Conservation (phyloP, 805 yeast species). For the Pichia eremophila region DNA sequence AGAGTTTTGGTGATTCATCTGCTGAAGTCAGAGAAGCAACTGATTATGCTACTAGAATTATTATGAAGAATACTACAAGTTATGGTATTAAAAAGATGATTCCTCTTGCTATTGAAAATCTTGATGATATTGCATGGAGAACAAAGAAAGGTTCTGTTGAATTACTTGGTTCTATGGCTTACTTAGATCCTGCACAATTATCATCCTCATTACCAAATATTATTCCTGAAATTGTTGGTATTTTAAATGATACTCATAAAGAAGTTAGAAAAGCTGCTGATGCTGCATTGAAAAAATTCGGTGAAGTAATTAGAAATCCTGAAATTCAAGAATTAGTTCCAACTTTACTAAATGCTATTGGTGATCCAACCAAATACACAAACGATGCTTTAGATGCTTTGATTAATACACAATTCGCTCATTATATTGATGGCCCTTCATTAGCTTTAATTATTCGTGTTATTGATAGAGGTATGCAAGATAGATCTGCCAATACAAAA, state of each 20-base stretch:
- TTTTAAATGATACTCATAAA: conserved; percentile 88
- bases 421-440: conserved; percentile 96
- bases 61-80: conserved; percentile 87
- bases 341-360: conserved; percentile 77
- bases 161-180: conserved; percentile 94
- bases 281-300: conserved; percentile 77
- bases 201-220: conserved; percentile 82
- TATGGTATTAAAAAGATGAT: conserved; percentile 86
- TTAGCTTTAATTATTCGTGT: conserved; percentile 91
- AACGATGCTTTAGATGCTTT: conserved; percentile 80
- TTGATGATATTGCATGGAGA: conserved; percentile 92
- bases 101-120: conserved; percentile 78
- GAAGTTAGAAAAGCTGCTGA: conserved; percentile 96
- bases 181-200: conserved; percentile 87
- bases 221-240: conserved; percentile 94
- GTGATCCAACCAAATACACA: conserved; percentile 88
- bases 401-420: conserved; percentile 87
- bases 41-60: conserved; percentile 71
- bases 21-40: conserved; percentile 88
- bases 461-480: conserved; percentile 90
- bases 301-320: conserved; percentile 95
- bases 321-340: conserved; percentile 94
- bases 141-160: conserved; percentile 96
- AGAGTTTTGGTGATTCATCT: conserved; percentile 74
- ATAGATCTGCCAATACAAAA: conserved; percentile 87